Percentiles rank a stretch among this genome's conserved stretches.
phyloP scores from a whole-genome alignment of 495 filamentous ascomycete species.

The Daldinia bambusicola region DNA sequence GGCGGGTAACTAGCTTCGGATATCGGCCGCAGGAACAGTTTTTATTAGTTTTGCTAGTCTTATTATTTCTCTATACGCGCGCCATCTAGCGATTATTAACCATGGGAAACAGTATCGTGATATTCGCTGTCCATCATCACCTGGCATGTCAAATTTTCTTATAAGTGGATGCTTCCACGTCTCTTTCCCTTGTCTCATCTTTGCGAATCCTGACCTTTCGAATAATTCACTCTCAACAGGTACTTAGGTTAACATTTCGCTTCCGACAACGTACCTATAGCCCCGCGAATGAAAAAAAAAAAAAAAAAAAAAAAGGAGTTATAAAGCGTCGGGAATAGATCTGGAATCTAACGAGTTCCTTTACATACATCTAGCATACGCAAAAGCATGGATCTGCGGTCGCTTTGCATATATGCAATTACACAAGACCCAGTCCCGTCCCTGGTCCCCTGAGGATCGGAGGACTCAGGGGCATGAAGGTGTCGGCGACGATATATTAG shows the following conservation, averaged over 20 bases:
- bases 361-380: constrained; percentile 30
- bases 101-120: constrained; percentile 10
- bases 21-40: constrained; percentile 29
- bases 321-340: constrained; percentile 11
- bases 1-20: constrained; percentile 30
- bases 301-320: too few relatives aligned
- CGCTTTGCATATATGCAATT: constrained; percentile 25
- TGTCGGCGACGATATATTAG: too few relatives aligned
- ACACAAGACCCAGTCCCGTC: neutral
- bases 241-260: too few relatives aligned
- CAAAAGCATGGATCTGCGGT: constrained; percentile 23
- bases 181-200: constrained; percentile 20
- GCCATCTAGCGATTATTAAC: neutral
- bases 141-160: constrained; percentile 8
- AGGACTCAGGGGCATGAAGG: too few relatives aligned
- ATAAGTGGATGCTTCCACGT: neutral
- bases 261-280: constrained; percentile 16
- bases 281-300: constrained; percentile 39
- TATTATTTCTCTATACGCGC: neutral
- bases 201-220: neutral
- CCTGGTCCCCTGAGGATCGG: constrained; percentile 8
- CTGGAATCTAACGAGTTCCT: constrained; percentile 23
- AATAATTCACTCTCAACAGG: too few relatives aligned
- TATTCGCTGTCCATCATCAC: constrained; percentile 17
- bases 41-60: constrained; percentile 13